These are phyloP conservation scores for Suillus alpinus DNA, from an alignment of 768 basidiomycete species.

Conservation along the genomic window DNA sequence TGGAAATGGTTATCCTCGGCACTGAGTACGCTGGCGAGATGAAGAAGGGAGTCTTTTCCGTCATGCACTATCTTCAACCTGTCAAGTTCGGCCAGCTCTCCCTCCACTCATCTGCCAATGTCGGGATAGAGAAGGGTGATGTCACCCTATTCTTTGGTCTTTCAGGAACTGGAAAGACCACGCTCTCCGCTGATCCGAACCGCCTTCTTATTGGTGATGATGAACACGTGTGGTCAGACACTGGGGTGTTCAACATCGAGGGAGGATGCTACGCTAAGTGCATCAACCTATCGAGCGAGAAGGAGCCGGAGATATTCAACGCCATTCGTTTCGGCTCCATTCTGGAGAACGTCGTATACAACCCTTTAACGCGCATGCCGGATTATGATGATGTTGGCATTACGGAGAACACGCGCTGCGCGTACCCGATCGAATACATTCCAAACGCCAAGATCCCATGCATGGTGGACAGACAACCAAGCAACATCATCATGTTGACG, in stretches of 20 bases:
- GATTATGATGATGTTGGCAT: constrained; percentile 97
- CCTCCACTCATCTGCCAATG: constrained; percentile 96
- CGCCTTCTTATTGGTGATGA: constrained; percentile 97
- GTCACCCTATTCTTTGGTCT: constrained; percentile 99
- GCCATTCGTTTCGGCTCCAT: constrained; percentile 95
- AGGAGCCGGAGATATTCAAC: constrained; percentile 96
- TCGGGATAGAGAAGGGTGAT: constrained; percentile 83
- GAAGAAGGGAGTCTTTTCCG: constrained; percentile 99
- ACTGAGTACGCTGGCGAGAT: constrained; percentile 99
- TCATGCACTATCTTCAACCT: constrained; percentile 99
- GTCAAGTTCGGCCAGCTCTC: constrained; percentile 98
- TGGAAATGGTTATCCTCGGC: constrained; percentile 99
- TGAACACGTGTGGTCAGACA: constrained; percentile 99
- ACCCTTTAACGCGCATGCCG: constrained; percentile 72
- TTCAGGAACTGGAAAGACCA: constrained; percentile 98
- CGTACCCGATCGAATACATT: constrained; percentile 98
- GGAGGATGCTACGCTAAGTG: constrained; percentile 99
- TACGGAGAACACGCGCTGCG: constrained; percentile 99
- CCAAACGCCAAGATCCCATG: constrained; percentile 95
- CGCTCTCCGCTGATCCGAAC: constrained; percentile 92
- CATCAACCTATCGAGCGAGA: constrained; percentile 94
- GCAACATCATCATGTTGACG: constrained; percentile 94
- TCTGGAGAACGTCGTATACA: constrained; percentile 99
- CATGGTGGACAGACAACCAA: constrained; percentile 80
- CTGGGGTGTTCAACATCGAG: constrained; percentile 99